Percentiles rank a stretch among this genome's conserved stretches.
Conservation (phyloP, 192 early-diverging fungal species). For the Chytriomyces sp. region DNA sequence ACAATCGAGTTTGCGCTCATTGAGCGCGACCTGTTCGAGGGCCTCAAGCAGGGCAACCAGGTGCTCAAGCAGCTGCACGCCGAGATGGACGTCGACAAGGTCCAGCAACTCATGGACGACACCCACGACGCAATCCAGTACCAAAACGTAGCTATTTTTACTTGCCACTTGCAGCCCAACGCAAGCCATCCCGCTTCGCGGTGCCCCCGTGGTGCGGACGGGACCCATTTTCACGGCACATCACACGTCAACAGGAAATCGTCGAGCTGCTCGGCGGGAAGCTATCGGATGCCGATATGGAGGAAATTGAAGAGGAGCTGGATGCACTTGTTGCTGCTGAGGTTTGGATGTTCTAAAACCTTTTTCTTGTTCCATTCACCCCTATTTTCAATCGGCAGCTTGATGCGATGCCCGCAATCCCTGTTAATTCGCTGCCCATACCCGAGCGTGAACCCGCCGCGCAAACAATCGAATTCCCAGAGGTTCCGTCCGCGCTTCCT, state of each 20-base stretch:
- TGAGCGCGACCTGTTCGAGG: slow-evolving; percentile 85
- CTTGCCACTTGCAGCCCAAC: background rate
- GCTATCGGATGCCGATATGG: slow-evolving; percentile 20
- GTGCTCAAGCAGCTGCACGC: slow-evolving; percentile 83
- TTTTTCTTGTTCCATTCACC: background rate
- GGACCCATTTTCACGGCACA: too few relatives aligned
- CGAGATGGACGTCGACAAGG: slow-evolving; percentile 87
- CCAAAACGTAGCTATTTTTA: slow-evolving; percentile 68
- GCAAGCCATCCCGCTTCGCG: background rate
- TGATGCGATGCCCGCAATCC: slow-evolving; percentile 7
- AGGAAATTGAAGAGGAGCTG: slow-evolving; percentile 71
- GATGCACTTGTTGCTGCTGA: slow-evolving; percentile 65
- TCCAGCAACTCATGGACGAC: slow-evolving; percentile 93
- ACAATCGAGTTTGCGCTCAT: slow-evolving; percentile 93
- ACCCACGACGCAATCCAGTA: slow-evolving; percentile 95
- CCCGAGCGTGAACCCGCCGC: slow-evolving; percentile 10
- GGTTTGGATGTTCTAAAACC: too few relatives aligned
- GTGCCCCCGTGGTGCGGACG: background rate
- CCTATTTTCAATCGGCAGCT: background rate
- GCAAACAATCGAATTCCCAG: background rate
- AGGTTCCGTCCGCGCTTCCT: too few relatives aligned
- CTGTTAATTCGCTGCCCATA: slow-evolving; percentile 6
- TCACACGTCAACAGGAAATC: too few relatives aligned
- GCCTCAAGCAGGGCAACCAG: slow-evolving; percentile 81
- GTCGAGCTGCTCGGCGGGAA: slow-evolving; percentile 63